Evolutionary conservation across 352 stramenopile genomes (phyloP).

Genomic region (Globisporangium rhizosaccharum): DNA sequence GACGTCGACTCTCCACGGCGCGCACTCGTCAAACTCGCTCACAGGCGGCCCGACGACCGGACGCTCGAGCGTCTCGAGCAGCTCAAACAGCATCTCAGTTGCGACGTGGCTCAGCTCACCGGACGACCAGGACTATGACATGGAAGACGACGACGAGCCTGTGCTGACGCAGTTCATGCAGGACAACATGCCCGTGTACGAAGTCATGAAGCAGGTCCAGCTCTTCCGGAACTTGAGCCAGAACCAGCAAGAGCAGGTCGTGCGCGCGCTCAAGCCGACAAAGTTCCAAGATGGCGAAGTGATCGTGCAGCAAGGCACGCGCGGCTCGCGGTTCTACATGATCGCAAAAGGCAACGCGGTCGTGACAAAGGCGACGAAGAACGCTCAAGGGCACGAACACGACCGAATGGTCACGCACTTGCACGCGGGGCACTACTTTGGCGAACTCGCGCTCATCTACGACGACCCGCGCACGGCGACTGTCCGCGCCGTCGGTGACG

Average conservation of each 20-base stretch:
- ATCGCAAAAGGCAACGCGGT: slow-evolving; percentile 86
- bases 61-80: slow-evolving; percentile 40
- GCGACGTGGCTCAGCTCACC: slow-evolving; percentile 64
- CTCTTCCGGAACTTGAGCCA: slow-evolving; percentile 84
- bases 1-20: slow-evolving; percentile 31
- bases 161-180: slow-evolving; percentile 67
- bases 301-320: slow-evolving; percentile 83
- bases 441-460: slow-evolving; percentile 90
- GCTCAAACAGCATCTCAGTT: slow-evolving; percentile 53
- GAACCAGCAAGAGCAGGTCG: slow-evolving; percentile 85
- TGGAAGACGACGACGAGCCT: slow-evolving; percentile 60
- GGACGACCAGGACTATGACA: slow-evolving; percentile 57
- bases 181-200: slow-evolving; percentile 85
- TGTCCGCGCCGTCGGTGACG: slow-evolving; percentile 67
- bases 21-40: slow-evolving; percentile 29
- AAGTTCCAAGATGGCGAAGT: slow-evolving; percentile 82
- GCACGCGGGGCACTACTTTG: slow-evolving; percentile 91
- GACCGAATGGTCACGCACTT: slow-evolving; percentile 87
- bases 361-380: slow-evolving; percentile 67
- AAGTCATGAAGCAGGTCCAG: slow-evolving; percentile 86
- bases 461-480: slow-evolving; percentile 85
- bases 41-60: slow-evolving; percentile 18
- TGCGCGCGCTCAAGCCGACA: slow-evolving; percentile 75
- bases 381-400: slow-evolving; percentile 31
- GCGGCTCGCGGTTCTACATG: slow-evolving; percentile 87